Evolutionary conservation across 23 red algal species (phyloP), one percentile per base, ranked within the genome.

Genomic region (Gracilariopsis chorda): DNA sequence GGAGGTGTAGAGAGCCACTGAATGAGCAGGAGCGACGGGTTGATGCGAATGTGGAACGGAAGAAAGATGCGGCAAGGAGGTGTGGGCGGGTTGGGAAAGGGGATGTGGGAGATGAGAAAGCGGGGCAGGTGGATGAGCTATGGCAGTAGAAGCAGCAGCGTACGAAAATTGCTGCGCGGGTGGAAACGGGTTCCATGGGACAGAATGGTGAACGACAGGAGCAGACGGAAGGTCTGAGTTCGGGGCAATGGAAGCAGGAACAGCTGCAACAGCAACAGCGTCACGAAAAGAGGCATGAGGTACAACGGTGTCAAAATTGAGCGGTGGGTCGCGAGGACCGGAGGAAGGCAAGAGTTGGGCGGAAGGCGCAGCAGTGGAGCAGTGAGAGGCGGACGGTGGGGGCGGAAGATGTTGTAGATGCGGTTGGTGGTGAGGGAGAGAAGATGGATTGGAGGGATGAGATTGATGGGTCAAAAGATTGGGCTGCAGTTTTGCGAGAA

Each of bases 401-500:
- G 24, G 1, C 27, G 63, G 63, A 12, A 42, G 7, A 4, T 40
- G 63, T 11, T 70, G 63, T n/a, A 41, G 43, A 28, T 70, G 63
- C 4, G 63, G 34, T n/a, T n/a, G n/a, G 34, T 70, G 63, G 12
- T 14, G 14, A 42, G 63, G 63, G 25, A 42, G 63, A 7, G 35
- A 37, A n/a, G 4, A 1, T 41, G 63, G 63, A 70, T 12, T 70
- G 34, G 39, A 37, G n/a, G n/a, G n/a, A n/a, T 42, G 63, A 7
- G 63, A 37, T 70, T 70, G 63, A 1, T 41, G 63, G 29, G 28
- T 56, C 1, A 48, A 45, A 24, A 43, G 30, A 71, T 17, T 51
- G 60, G 42, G 40, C 36, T 63, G 81, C 81, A 41, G 40, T 68
- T 53, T 32, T 20, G 59, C 36, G 1, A 86, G 81, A 11, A 86